phyloP scores from a whole-genome alignment of 257 asterid species.

The Solanum etuberosum region DNA sequence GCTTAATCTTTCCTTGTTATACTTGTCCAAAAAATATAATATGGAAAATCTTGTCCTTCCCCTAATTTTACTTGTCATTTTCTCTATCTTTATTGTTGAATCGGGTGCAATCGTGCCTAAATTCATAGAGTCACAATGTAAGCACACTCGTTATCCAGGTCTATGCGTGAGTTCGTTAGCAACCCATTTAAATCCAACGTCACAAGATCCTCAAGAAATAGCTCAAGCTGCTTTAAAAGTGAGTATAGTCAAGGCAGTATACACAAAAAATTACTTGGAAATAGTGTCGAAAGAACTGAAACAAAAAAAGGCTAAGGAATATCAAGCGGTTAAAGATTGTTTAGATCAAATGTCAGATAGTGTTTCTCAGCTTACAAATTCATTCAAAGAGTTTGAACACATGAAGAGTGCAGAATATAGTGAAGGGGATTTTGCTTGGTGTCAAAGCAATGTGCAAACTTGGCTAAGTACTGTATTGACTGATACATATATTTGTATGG shows the following conservation, averaged over 20 bases:
- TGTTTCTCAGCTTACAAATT: conserved; percentile 36
- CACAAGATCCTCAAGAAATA: conserved; percentile 26
- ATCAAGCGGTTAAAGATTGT: conserved; percentile 37
- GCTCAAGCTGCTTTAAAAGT: conserved; percentile 47
- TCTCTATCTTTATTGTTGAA: conserved; percentile 1
- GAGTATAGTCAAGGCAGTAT: conserved; percentile 34
- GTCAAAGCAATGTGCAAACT: conserved; percentile 37
- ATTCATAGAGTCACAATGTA: conserved; percentile 37
- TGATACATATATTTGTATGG: conserved; percentile 39
- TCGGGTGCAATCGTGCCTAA: not conserved
- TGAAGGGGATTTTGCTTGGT: conserved; percentile 38
- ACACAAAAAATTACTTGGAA: conserved; percentile 32
- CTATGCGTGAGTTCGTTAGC: conserved; percentile 33
- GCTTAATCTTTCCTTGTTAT: not conserved
- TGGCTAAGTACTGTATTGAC: conserved; percentile 57
- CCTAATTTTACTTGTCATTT: conserved; percentile 11
- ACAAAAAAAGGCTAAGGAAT: conserved; percentile 19
- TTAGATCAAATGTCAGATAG: conserved; percentile 58
- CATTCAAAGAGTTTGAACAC: conserved; percentile 33
- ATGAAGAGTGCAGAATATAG: conserved; percentile 18
- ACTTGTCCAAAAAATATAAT: not conserved
- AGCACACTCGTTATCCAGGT: conserved; percentile 23
- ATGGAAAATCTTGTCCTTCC: conserved; percentile 8
- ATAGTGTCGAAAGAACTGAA: conserved; percentile 29
- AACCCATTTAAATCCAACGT: conserved; percentile 9